These are phyloP conservation scores for Collybia sordida DNA, from an alignment of 768 basidiomycete genomes.

Conservation along the genomic window DNA sequence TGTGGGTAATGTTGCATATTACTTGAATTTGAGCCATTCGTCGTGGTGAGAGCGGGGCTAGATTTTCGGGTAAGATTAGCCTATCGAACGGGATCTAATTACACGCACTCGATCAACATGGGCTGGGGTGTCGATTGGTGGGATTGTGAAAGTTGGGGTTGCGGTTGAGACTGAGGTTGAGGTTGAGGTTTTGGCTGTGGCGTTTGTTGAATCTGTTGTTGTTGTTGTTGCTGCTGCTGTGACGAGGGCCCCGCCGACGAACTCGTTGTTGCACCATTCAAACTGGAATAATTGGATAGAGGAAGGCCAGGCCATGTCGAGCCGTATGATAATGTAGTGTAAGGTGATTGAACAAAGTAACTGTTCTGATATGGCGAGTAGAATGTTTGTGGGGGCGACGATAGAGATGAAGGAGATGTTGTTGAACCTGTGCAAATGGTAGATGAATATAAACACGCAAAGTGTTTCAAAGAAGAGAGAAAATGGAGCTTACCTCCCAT, in stretches of 20 bases:
- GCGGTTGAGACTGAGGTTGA: constrained; percentile 24
- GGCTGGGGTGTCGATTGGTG: constrained; percentile 29
- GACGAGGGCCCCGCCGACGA: constrained; percentile 30
- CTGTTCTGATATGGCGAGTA: constrained; percentile 39
- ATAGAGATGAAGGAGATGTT: constrained; percentile 36
- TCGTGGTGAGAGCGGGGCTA: constrained; percentile 62
- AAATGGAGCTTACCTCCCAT: constrained; percentile 34
- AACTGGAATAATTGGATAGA: constrained; percentile 71
- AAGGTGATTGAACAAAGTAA: constrained; percentile 46
- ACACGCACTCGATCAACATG: constrained; percentile 72
- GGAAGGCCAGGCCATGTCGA: constrained; percentile 55
- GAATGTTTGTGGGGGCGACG: constrained; percentile 39
- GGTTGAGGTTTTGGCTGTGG: constrained; percentile 25
- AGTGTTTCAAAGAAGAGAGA: neutral
- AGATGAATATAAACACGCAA: neutral
- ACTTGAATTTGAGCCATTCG: constrained; percentile 46
- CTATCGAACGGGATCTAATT: constrained; percentile 6
- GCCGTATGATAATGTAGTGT: constrained; percentile 57
- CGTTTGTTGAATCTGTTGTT: constrained; percentile 28
- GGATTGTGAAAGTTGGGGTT: constrained; percentile 15
- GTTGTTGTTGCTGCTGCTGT: constrained; percentile 19
- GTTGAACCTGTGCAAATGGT: constrained; percentile 7
- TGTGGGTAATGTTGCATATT: constrained; percentile 43
- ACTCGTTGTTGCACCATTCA: constrained; percentile 71
- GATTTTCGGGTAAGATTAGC: constrained; percentile 12